Conservation (phyloP, 163 green algal genomes). For the Chloromonas sp. region DNA sequence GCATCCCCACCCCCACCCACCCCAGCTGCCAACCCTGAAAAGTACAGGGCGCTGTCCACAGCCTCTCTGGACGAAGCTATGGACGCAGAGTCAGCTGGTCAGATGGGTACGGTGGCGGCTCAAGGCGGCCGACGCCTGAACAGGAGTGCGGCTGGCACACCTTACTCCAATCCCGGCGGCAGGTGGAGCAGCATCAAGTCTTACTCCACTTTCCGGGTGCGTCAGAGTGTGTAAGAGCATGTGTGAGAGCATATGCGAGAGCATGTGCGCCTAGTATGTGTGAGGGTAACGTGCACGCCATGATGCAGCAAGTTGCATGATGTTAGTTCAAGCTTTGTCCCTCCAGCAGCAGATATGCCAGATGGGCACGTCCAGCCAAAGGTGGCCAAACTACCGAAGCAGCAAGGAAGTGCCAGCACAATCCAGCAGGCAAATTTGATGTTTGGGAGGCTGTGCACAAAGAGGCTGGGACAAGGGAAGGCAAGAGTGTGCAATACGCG, state of each 20-base stretch:
- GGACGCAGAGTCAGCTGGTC: neutral
- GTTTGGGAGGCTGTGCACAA: neutral
- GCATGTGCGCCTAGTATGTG: neutral
- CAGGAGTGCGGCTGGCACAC: slow-evolving; percentile 44
- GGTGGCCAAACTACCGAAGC: neutral
- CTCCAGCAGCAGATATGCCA: too few species aligned
- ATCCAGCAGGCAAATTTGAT: too few species aligned
- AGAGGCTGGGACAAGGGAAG: neutral
- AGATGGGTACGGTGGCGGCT: neutral
- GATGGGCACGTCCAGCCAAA: neutral
- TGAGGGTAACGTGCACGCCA: neutral
- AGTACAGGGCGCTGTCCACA: neutral
- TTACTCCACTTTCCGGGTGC: slow-evolving; percentile 57
- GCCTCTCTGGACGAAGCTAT: neutral
- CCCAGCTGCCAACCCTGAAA: neutral
- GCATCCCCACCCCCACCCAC: neutral
- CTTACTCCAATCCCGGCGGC: slow-evolving; percentile 57
- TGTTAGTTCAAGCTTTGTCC: neutral
- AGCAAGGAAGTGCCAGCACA: neutral
- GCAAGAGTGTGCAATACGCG: neutral
- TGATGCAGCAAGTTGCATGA: neutral
- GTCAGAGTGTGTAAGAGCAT: neutral
- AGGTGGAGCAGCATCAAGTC: slow-evolving; percentile 69
- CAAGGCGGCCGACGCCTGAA: slow-evolving; percentile 4
- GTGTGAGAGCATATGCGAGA: neutral